A percentile compares a stretch with the other conserved stretches of the same genome.
phyloP scores from a whole-genome alignment of 345 rosid species.

The Psidium friedrichsthalianum region DNA sequence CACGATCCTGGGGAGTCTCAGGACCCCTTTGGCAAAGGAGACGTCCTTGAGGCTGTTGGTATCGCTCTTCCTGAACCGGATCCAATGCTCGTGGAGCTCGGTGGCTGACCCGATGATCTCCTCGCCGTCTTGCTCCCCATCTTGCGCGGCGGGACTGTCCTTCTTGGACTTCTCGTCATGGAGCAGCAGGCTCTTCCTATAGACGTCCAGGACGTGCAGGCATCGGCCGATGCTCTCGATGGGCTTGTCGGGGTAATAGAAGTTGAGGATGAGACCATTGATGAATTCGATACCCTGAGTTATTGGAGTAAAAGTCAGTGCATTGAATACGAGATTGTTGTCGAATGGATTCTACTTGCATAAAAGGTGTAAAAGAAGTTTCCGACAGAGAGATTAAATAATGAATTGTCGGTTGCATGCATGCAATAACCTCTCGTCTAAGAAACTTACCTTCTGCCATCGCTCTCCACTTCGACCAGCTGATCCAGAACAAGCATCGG shows the following conservation, averaged over 20 bases:
- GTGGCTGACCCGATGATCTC: background rate
- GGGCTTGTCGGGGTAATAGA: background rate
- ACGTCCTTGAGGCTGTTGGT: background rate
- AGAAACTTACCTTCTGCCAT: background rate
- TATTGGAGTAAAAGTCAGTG: background rate
- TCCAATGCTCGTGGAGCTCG: background rate
- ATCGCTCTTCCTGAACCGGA: background rate
- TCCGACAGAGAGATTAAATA: background rate
- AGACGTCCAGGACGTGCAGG: slow-evolving; percentile 3
- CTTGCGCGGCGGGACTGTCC: background rate
- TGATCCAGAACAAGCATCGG: no score
- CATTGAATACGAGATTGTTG: background rate
- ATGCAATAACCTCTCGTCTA: background rate
- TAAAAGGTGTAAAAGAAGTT: background rate
- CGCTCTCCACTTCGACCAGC: no score
- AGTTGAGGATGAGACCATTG: background rate
- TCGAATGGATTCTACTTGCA: background rate
- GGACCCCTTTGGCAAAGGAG: background rate
- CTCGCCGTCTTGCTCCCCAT: no score
- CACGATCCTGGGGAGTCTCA: background rate
- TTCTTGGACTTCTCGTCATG: background rate
- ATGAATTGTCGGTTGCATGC: background rate
- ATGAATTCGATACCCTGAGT: background rate
- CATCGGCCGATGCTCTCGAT: background rate
- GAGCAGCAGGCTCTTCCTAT: background rate